Percentiles rank a stretch among this genome's conserved stretches.
phyloP scores from a whole-genome alignment of 805 yeast genomes.

The Barnettozyma pratensis region DNA sequence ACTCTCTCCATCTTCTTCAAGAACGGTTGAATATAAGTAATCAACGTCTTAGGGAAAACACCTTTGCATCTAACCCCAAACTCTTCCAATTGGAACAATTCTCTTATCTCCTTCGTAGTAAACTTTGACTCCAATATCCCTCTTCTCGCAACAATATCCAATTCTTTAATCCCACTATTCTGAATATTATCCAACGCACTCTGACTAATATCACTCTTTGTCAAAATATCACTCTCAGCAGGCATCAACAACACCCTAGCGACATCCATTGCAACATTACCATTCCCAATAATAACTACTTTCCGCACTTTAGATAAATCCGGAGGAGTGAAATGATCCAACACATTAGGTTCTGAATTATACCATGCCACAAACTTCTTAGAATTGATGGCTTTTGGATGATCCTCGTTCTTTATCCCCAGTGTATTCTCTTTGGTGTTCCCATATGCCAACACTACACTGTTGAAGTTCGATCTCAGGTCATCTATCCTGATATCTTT shows the following conservation, averaged over 20 bases:
- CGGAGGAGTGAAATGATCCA: constrained; percentile 43
- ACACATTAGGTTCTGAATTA: constrained; percentile 72
- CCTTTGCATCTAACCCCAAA: constrained; percentile 46
- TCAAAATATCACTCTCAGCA: constrained; percentile 41
- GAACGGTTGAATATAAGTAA: constrained; percentile 20
- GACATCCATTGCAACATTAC: constrained; percentile 92
- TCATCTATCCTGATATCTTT: constrained; percentile 46
- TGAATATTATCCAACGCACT: constrained; percentile 52
- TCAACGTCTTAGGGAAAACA: constrained; percentile 28
- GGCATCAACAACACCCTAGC: constrained; percentile 73
- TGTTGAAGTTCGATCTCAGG: constrained; percentile 56
- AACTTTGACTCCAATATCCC: constrained; percentile 84
- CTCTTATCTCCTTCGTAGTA: constrained; percentile 88
- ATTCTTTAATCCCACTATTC: constrained; percentile 50
- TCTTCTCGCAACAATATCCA: constrained; percentile 78
- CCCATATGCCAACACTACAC: constrained; percentile 80
- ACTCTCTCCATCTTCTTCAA: constrained; percentile 36
- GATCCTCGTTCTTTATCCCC: constrained; percentile 51
- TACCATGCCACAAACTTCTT: constrained; percentile 94
- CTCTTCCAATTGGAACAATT: constrained; percentile 57
- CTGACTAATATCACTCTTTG: constrained; percentile 65
- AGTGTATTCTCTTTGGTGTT: constrained; percentile 52
- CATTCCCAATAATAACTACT: constrained; percentile 90
- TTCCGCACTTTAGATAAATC: constrained; percentile 47
- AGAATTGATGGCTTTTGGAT: constrained; percentile 69